A percentile compares a stretch with the other conserved stretches of the same genome.
These are phyloP conservation scores for Pinus tabuliformis DNA, from an alignment of 75 land plant species.

Conservation along the genomic window DNA sequence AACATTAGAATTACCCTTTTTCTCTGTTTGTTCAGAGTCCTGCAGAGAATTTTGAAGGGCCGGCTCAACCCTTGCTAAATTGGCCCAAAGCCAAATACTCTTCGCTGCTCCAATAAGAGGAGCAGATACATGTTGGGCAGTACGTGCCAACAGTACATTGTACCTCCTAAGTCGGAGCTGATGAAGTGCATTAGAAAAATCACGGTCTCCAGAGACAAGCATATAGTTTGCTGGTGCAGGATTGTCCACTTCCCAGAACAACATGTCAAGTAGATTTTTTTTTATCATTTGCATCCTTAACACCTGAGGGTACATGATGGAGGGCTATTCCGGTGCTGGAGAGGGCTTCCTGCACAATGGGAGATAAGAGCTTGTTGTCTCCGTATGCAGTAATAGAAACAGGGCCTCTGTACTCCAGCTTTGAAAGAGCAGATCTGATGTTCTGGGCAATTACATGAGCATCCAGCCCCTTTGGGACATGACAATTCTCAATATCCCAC, in stretches of 20 bases:
- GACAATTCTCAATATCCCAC: conserved; percentile 91
- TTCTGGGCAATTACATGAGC: conserved; percentile 56
- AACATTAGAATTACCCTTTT: conserved; percentile 13
- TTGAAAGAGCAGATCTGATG: conserved; percentile 50
- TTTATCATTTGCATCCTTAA: conserved; percentile 81
- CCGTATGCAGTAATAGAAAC: conserved; percentile 61
- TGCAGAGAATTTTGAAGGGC: conserved; percentile 14
- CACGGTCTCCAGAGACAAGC: conserved; percentile 83
- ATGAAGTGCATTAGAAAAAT: conserved; percentile 77
- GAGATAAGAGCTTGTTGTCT: conserved; percentile 37
- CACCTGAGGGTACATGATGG: conserved; percentile 77
- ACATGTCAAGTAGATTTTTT: conserved; percentile 69
- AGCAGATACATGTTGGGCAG: conserved; percentile 47
- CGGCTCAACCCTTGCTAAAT: conserved; percentile 48
- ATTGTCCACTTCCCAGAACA: conserved; percentile 81
- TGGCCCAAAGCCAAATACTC: conserved; percentile 70
- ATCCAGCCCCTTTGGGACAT: conserved; percentile 57
- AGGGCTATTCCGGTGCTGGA: conserved; percentile 66
- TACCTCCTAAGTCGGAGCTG: conserved; percentile 64
- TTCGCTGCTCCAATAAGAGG: conserved; percentile 74
- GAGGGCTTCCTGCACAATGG: conserved; percentile 45
- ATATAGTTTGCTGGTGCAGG: conserved; percentile 81
- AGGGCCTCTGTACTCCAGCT: conserved; percentile 49
- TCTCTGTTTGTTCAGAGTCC: neutral
- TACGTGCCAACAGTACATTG: conserved; percentile 73